Evolutionary conservation across 441 rosid species (phyloP).

Genomic region (Corymbia calophylla): DNA sequence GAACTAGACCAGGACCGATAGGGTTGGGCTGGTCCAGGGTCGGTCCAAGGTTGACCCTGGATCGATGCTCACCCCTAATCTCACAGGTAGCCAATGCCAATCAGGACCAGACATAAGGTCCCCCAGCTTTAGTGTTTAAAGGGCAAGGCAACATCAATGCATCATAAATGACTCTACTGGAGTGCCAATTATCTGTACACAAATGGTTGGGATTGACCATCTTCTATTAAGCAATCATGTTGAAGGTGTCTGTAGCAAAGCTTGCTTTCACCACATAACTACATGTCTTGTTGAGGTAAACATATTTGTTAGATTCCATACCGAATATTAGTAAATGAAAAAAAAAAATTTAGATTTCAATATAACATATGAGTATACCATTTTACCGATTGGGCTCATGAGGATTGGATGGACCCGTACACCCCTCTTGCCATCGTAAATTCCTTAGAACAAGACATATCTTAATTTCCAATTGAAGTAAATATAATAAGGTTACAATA

Average conservation of each 20-base stretch:
- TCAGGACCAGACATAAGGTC: no score
- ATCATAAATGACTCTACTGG: no score
- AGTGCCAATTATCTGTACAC: no score
- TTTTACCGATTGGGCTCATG: not conserved
- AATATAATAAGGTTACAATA: not conserved
- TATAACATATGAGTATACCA: not conserved
- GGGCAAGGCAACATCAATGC: no score
- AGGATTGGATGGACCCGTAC: not conserved
- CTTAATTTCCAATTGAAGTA: not conserved
- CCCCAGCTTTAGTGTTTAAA: no score
- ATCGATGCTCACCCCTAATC: no score
- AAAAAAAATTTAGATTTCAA: fast-evolving
- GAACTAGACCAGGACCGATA: no score
- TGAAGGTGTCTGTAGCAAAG: not conserved
- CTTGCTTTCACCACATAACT: not conserved
- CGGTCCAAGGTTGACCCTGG: no score
- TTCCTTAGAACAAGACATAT: not conserved
- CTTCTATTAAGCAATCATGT: not conserved
- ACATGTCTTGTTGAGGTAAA: not conserved
- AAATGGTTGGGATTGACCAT: not conserved
- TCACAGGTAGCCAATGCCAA: not conserved
- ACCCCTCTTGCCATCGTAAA: not conserved
- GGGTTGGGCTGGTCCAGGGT: no score
- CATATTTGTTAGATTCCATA: not conserved
- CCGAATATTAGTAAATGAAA: fast-evolving